Evolutionary conservation across 768 basidiomycete species (phyloP), one percentile per base, ranked within the genome.

Genomic region (Macrolepiota dolichaula): DNA sequence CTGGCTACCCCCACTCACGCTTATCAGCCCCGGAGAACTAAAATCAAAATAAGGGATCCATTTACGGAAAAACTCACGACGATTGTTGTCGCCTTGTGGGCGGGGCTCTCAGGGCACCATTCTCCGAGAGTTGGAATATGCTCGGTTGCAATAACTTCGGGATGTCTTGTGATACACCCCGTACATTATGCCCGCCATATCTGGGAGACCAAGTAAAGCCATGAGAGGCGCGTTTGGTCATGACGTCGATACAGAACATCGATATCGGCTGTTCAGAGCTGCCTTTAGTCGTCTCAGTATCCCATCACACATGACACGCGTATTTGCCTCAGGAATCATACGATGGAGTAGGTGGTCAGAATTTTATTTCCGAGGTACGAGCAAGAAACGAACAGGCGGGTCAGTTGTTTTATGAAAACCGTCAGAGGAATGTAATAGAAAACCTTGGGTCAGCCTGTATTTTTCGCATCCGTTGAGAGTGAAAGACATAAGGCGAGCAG

Each of bases 321-420:
- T 6, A 4, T 27, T 59, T 47, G 15, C 36, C 37, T 51, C 57
- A 51, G 38, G 57, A 27, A 35, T 36, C 32, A 17, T n/a, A 24
- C 25, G 29, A 57, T 27, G 22, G 17, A 51, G 40, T 25, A 35
- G n/a, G n/a, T 51, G 24, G 47, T 59, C 36, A 59, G 57, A 40
- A 3, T 27, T 59, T 27, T 51, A 59, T 59, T 59, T 59, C 57
- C 37, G 57, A 32, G 49, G 32, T 59, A 51, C 37, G 50, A 24
- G 42, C 40, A 52, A 51, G 17, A 40, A 42, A 47, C 42, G 44
- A 51, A 59, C 1, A 51, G 37, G 57, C 57, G 57, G 29, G 50
- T 47, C 47, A 49, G 47, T 49, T 1, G 22, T 49, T 32, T 27
- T 49, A 49, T 27, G 13, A 37, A 11, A 58, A 24, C 35, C 22